A percentile compares a stretch with the other conserved stretches of the same genome.
phyloP scores from a whole-genome alignment of 805 yeast genomes.

The Metschnikowia corniflorae region DNA sequence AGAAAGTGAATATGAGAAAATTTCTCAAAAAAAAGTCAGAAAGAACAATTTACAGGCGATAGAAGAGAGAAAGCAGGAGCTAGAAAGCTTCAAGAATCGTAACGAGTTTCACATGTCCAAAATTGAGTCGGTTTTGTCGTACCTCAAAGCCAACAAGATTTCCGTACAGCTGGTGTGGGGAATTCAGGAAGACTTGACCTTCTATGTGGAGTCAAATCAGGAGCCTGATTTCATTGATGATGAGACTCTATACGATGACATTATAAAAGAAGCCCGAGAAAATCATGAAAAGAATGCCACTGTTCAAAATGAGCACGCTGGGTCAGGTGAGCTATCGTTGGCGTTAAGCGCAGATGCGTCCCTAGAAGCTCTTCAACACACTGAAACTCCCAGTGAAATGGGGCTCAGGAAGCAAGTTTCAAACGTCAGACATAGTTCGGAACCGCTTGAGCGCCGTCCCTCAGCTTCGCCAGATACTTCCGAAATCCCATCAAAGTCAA shows the following conservation, averaged over 20 bases:
- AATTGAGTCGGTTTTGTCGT: conserved; percentile 29
- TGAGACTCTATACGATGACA: conserved; percentile 40
- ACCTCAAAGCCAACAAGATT: conserved; percentile 23
- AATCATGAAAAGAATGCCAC: conserved; percentile 14
- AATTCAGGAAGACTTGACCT: conserved; percentile 39
- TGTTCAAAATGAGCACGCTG: conserved; percentile 7
- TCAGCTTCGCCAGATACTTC: conserved; percentile 2
- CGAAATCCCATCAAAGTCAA: conserved; percentile 4
- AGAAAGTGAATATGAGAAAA: conserved; percentile 40
- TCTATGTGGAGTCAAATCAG: conserved; percentile 35
- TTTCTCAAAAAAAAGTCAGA: conserved; percentile 36
- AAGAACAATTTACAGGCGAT: conserved; percentile 34
- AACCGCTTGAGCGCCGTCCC: conserved; percentile 3
- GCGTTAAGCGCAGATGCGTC: conserved; percentile 3
- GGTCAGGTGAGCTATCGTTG: conserved; percentile 2
- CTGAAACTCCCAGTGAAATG: not conserved
- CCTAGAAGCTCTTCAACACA: conserved; percentile 1
- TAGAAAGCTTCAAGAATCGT: conserved; percentile 27
- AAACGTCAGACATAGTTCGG: conserved; percentile 3
- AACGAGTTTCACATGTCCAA: conserved; percentile 39
- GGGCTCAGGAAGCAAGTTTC: conserved; percentile 1
- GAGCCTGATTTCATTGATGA: conserved; percentile 39
- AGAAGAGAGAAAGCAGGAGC: conserved; percentile 41
- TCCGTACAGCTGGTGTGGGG: conserved; percentile 21
- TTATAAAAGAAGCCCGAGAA: conserved; percentile 25